phyloP scores from a whole-genome alignment of 345 rosid species.

The Aquilaria yunnanensis region DNA sequence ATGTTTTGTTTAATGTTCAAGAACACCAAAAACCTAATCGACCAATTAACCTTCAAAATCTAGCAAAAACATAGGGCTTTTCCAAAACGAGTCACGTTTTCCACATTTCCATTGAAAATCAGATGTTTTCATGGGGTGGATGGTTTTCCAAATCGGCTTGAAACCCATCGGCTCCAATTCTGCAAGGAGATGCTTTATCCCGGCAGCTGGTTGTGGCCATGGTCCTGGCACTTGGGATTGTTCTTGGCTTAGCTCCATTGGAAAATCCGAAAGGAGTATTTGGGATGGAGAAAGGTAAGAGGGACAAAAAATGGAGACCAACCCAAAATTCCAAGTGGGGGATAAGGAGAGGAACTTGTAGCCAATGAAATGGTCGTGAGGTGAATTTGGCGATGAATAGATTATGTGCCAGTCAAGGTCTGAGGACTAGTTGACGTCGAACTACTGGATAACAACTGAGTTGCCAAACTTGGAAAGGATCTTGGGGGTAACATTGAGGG shows the following conservation, averaged over 20 bases:
- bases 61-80: too few species aligned
- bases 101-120: too few species aligned
- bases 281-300: conserved; percentile 60
- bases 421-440: conserved; percentile 64
- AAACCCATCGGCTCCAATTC: conserved; percentile 41
- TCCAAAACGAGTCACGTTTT: too few species aligned
- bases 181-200: conserved; percentile 53
- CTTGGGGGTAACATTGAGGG: conserved; percentile 41
- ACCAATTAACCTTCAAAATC: too few species aligned
- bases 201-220: conserved; percentile 80
- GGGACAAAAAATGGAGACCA: conserved; percentile 65
- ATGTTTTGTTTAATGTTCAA: background rate
- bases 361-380: conserved; percentile 61
- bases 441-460: conserved; percentile 52
- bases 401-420: conserved; percentile 79
- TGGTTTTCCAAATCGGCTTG: conserved; percentile 2
- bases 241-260: conserved; percentile 67
- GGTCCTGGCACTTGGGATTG: conserved; percentile 49
- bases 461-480: conserved; percentile 55
- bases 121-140: too few species aligned
- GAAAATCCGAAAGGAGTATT: conserved; percentile 90
- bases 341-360: conserved; percentile 66
- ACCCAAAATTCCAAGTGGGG: conserved; percentile 54
- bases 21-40: too few species aligned
- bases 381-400: conserved; percentile 81